Evolutionary conservation across 2,329 filamentous ascomycete genomes (phyloP), one percentile per base, ranked within the genome.

Genomic region (Xylariaceae sp.): DNA sequence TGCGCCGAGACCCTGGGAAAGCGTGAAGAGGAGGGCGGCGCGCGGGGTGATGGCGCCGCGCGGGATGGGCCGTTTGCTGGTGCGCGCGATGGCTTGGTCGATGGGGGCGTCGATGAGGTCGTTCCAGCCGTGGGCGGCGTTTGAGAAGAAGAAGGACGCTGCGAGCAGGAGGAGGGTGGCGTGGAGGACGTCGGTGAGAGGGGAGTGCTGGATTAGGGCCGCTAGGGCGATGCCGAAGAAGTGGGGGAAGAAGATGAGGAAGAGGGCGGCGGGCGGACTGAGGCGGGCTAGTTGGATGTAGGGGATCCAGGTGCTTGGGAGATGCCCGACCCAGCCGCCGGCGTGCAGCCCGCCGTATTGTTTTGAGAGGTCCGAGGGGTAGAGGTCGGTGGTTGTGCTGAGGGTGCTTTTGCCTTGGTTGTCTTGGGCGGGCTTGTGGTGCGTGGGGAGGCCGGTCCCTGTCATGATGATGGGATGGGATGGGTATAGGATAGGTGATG

Each of bases 71-170:
- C 74, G 70, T 15, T 63, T 67, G 47, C 64, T 65, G 7, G 71
- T 72, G 42, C 73, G 72, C 2, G 67, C 51, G 18, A 74, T 66
- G 34, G 64, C 63, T 23, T 58, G 58, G 64, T 75, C 73, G 44
- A 75, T 64, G 10, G 69, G 68, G 18, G 68, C 70, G 62, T 75
- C 73, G 52, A 73, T 53, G 6, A 73, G 61, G 65, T 75, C 74
- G 64, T 75, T 73, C 73, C 73, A 74, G 8, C 67, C 68, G 62
- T 71, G 70, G 2, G 67, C 67, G n/a, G 69, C 70, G 64, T 72
- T 73, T 42, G 67, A 69, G 62, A 67, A 69, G 65, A 74, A 73
- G 62, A 74, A 67, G 17, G 17, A 18, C 2, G 60, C 65, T 67
- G 37, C 69, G 68, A 69, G 56, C 62, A 70, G 61, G 52, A 68